Percentiles rank a stretch among this genome's conserved stretches.
Conservation (phyloP, 495 filamentous ascomycete species). For the Venustampulla echinocandica region DNA sequence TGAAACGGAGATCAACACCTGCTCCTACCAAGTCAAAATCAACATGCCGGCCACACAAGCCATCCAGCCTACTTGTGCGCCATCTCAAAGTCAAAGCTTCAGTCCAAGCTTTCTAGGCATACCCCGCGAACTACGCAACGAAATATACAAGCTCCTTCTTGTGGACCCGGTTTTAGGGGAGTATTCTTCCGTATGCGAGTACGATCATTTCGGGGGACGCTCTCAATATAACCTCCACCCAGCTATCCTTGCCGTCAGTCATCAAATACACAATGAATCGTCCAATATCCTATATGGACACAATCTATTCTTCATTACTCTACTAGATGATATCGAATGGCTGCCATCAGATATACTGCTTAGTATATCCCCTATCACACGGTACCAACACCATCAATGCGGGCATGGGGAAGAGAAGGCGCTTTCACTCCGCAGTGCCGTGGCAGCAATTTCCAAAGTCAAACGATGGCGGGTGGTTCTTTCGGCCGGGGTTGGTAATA, state of each 20-base stretch:
- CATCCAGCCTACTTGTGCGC: too few species aligned
- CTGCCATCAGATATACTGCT: background rate
- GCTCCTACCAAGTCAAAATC: background rate
- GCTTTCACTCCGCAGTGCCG: too few species aligned
- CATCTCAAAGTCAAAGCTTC: too few species aligned
- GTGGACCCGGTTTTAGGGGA: too few species aligned
- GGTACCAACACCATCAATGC: too few species aligned
- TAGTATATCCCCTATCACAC: background rate
- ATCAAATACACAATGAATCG: background rate
- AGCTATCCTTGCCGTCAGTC: background rate
- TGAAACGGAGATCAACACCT: background rate
- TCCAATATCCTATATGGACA: background rate
- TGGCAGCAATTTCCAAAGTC: background rate
- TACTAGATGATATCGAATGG: background rate
- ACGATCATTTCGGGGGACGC: background rate
- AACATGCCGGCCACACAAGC: background rate
- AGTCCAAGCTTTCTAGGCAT: background rate
- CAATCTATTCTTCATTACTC: background rate
- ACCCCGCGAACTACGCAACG: background rate
- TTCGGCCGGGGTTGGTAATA: background rate
- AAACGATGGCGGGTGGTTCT: background rate
- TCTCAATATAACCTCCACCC: background rate
- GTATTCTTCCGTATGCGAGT: background rate
- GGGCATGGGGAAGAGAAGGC: too few species aligned
- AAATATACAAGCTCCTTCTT: background rate